These are phyloP conservation scores for Colletotrichum chlorophyti DNA, from an alignment of 2,329 filamentous ascomycete genomes.

Conservation along the genomic window DNA sequence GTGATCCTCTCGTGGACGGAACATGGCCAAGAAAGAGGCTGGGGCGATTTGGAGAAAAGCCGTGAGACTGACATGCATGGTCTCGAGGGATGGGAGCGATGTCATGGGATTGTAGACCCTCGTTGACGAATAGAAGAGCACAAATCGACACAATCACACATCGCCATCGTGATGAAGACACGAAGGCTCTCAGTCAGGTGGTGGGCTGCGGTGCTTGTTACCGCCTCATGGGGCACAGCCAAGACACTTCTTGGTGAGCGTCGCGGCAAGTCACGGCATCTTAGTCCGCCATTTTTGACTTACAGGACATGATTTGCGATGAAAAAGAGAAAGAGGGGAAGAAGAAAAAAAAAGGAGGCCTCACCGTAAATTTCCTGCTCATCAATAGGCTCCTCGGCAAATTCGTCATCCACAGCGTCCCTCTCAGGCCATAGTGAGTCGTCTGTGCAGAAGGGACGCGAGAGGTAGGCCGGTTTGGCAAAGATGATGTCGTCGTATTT, in stretches of 20 bases:
- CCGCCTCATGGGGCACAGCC: not conserved
- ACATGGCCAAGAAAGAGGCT: not conserved
- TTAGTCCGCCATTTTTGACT: not conserved
- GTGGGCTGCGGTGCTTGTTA: constrained; percentile 1
- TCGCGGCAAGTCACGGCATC: not conserved
- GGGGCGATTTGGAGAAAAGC: not conserved
- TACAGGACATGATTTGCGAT: not conserved
- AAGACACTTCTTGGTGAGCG: not conserved
- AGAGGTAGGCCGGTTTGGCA: constrained; percentile 51
- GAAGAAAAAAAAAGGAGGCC: constrained; percentile 28
- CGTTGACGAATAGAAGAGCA: not conserved
- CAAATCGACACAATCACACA: constrained; percentile 6
- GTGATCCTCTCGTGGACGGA: constrained; percentile 29
- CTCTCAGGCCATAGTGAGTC: constrained; percentile 43
- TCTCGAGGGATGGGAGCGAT: not conserved
- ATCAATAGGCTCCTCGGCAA: constrained; percentile 83
- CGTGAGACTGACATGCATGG: not conserved
- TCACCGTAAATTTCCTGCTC: constrained; percentile 95
- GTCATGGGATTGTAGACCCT: not conserved
- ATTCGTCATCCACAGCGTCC: constrained; percentile 60
- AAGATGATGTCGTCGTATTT: constrained; percentile 55
- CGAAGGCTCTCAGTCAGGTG: not conserved
- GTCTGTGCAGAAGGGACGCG: constrained; percentile 45
- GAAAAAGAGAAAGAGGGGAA: not conserved
- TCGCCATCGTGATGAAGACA: not conserved